phyloP scores from a whole-genome alignment of 1,139 yeast species.

The Kodamaea alishanica region DNA sequence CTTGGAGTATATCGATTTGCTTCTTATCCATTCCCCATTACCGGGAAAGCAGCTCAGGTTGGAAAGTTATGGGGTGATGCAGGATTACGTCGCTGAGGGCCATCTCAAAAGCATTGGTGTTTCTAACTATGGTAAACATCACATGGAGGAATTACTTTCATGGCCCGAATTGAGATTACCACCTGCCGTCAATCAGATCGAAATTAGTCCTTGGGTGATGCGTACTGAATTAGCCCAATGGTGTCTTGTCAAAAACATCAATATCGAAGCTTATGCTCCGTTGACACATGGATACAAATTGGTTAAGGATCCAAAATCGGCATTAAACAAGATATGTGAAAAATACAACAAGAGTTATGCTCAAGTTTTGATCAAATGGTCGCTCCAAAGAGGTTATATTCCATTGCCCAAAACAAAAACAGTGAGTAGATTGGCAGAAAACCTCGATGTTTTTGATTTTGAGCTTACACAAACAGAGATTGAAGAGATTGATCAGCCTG shows the following conservation, averaged over 20 bases:
- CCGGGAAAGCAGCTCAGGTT: slow-evolving; percentile 49
- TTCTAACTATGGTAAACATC: slow-evolving; percentile 63
- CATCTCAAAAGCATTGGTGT: slow-evolving; percentile 61
- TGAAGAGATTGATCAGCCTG: slow-evolving; percentile 32
- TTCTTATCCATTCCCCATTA: slow-evolving; percentile 60
- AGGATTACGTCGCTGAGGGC: slow-evolving; percentile 59
- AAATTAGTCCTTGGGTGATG: slow-evolving; percentile 77
- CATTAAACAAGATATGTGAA: slow-evolving; percentile 8
- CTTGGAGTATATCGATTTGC: slow-evolving; percentile 41
- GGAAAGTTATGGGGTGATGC: slow-evolving; percentile 60
- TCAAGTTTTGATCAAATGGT: slow-evolving; percentile 37
- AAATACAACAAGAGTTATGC: slow-evolving; percentile 29
- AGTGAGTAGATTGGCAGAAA: slow-evolving; percentile 25
- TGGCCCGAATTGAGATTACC: slow-evolving; percentile 50
- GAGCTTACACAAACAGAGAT: slow-evolving; percentile 48
- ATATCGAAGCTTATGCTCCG: slow-evolving; percentile 40
- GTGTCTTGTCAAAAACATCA: slow-evolving; percentile 36
- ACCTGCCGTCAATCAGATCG: slow-evolving; percentile 66
- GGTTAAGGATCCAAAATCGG: slow-evolving; percentile 4
- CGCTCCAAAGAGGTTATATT: slow-evolving; percentile 40
- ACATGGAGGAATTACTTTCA: slow-evolving; percentile 51
- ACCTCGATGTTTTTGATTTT: slow-evolving; percentile 45
- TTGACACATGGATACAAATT: slow-evolving; percentile 36
- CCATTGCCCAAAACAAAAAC: slow-evolving; percentile 38
- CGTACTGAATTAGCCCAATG: slow-evolving; percentile 56